A percentile compares a stretch with the other conserved stretches of the same genome.
These are phyloP conservation scores for Vickermania spadyakhi DNA, from an alignment of 208 protist genomes.

Conservation along the genomic window DNA sequence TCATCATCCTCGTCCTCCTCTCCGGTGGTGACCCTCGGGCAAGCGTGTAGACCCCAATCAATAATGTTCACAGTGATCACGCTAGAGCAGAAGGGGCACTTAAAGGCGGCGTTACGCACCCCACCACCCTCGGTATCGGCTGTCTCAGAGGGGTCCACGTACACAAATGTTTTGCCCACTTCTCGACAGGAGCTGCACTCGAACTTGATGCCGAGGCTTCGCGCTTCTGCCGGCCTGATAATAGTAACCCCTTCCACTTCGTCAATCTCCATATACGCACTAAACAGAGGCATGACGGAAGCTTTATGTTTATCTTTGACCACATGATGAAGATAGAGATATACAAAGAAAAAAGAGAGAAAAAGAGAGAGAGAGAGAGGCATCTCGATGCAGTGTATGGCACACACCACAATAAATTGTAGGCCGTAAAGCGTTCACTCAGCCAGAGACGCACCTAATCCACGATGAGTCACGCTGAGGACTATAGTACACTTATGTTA, in stretches of 20 bases:
- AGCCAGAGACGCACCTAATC: too few relatives aligned
- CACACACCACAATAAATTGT: too few relatives aligned
- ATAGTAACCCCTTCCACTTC: conserved; percentile 38
- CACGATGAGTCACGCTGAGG: too few relatives aligned
- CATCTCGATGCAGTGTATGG: too few relatives aligned
- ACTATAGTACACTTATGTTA: too few relatives aligned
- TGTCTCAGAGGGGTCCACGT: conserved; percentile 35
- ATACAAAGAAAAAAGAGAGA: too few relatives aligned
- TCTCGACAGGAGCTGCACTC: conserved; percentile 47
- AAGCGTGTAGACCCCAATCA: conserved; percentile 5
- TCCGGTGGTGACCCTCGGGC: conserved; percentile 1
- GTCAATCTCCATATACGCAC: conserved; percentile 27
- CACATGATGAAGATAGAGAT: too few relatives aligned
- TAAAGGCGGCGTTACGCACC: conserved; percentile 33
- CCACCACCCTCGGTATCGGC: conserved; percentile 37
- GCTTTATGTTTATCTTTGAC: too few relatives aligned
- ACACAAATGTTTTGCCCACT: conserved; percentile 27
- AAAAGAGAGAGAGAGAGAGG: too few relatives aligned
- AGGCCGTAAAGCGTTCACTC: too few relatives aligned
- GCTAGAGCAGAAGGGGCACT: conserved; percentile 50
- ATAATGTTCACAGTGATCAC: conserved; percentile 32
- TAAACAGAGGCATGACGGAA: conserved; percentile 68
- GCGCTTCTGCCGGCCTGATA: conserved; percentile 22
- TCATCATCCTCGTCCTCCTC: conserved; percentile 7
- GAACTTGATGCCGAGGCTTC: conserved; percentile 46